phyloP scores from a whole-genome alignment of 176 grass and related monocot genomes.

The Avena atlantica region DNA sequence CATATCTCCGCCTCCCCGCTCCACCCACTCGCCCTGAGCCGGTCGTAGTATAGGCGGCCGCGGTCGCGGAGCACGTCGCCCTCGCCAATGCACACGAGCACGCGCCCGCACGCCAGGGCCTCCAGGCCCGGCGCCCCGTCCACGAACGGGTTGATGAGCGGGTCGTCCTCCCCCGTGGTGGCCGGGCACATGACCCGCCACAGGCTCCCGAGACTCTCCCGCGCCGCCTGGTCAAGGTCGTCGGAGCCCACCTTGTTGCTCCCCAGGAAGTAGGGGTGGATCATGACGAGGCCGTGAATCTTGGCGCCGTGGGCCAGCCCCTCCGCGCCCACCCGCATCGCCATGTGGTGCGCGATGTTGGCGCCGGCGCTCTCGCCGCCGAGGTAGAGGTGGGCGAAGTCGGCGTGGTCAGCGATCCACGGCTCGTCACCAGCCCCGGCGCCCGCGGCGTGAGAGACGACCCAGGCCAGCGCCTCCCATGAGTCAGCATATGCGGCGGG shows the following conservation, averaged over 20 bases:
- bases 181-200: constrained; percentile 67
- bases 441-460: constrained; percentile 46
- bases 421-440: constrained; percentile 27
- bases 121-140: constrained; percentile 39
- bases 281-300: constrained; percentile 64
- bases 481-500: constrained; percentile 56
- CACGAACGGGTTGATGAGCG: constrained; percentile 61
- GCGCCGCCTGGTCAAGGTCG: constrained; percentile 35
- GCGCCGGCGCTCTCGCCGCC: constrained; percentile 82
- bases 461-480: constrained; percentile 75
- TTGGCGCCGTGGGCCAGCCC: constrained; percentile 43
- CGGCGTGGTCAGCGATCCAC: constrained; percentile 49
- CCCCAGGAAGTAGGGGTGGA: constrained; percentile 87
- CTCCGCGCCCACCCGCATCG: constrained; percentile 53
- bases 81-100: constrained; percentile 58
- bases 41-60: constrained; percentile 58
- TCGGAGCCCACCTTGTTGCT: constrained; percentile 55
- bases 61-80: constrained; percentile 63
- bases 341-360: constrained; percentile 84
- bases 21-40: constrained; percentile 52
- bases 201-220: constrained; percentile 50
- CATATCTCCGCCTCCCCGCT: constrained; percentile 50
- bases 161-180: constrained; percentile 61
- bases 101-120: constrained; percentile 46
- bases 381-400: constrained; percentile 76